Evolutionary conservation across 768 basidiomycete species (phyloP).

Genomic region (Lactarius sp.): DNA sequence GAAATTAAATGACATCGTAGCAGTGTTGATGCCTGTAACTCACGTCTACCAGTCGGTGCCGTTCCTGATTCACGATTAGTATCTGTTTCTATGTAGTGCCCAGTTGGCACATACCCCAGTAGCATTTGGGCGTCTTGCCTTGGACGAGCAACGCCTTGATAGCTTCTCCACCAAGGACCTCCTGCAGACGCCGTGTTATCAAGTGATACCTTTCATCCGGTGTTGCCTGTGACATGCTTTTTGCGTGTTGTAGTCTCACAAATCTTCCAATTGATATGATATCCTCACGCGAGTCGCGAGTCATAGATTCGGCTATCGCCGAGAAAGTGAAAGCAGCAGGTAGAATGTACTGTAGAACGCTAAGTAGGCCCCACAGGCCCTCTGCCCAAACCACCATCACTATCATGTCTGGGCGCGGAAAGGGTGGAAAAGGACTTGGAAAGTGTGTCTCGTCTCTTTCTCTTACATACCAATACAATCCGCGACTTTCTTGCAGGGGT

Average conservation of each 20-base stretch:
- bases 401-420: slow-evolving; percentile 45
- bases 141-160: slow-evolving; percentile 79
- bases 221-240: slow-evolving; percentile 11
- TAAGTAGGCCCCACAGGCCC: not conserved
- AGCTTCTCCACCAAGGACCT: slow-evolving; percentile 80
- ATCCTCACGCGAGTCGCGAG: not conserved
- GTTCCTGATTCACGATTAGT: slow-evolving; percentile 51
- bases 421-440: slow-evolving; percentile 46
- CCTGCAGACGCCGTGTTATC: slow-evolving; percentile 81
- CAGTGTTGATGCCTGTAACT: slow-evolving; percentile 32
- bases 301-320: slow-evolving; percentile 9
- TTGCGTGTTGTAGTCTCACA: not conserved
- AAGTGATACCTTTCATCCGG: slow-evolving; percentile 59
- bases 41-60: slow-evolving; percentile 91
- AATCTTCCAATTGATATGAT: no score
- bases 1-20: not conserved
- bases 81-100: slow-evolving; percentile 2
- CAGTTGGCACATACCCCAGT: slow-evolving; percentile 73
- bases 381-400: not conserved
- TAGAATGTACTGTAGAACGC: no score
- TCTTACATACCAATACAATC: not conserved
- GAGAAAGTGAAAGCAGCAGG: not conserved
- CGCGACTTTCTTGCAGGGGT: slow-evolving; percentile 25
- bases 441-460: slow-evolving; percentile 28
- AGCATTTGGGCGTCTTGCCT: slow-evolving; percentile 72